Evolutionary conservation across 2,329 filamentous ascomycete species (phyloP), one percentile per base, ranked within the genome.

Genomic region (Botrytis pseudocinerea): DNA sequence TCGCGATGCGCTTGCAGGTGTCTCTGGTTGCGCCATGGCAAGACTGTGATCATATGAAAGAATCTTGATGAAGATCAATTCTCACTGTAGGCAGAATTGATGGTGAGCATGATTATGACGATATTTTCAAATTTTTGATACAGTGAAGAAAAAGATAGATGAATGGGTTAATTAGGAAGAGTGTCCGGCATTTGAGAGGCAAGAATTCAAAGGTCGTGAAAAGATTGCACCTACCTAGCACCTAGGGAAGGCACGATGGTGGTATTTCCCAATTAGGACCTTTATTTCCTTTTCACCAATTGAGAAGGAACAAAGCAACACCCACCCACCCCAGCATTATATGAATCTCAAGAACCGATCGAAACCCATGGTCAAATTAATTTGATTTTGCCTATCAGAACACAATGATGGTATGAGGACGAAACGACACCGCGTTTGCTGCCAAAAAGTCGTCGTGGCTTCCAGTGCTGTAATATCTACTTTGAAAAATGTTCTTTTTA

Each of bases 381-480:
- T 40, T 72, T 59, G 48, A 68, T 68, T 68, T 68, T 68, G 51
- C 70, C 70, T 72, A 69, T 69, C 70, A 68, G 64, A 72, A 70
- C 69, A 72, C 48, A 46, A 69, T 44, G 54, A 72, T 59, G 54
- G 65, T 16, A 57, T 22, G 48, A 69, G 48, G 65, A 69, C 42
- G 48, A 42, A 57, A 59, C 48, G 35, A 10, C 35, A 68, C 46
- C 48, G 65, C 65, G 38, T 38, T 57, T 42, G 8, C 28, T 28
- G 18, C 25, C 48, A 69, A 18, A 40, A 66, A n/a, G n/a, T 57
- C 65, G 38, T 69, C 6, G 65, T 57, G 48, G 65, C 65, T 69
- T 69, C 46, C 48, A 44, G 32, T 72, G 68, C 63, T 71, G 70
- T 70, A 57, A 65, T 73, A 71, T 76, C 68, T 75, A 76, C 75